Conservation (phyloP, 345 rosid genomes). For the Lepidium africanum region DNA sequence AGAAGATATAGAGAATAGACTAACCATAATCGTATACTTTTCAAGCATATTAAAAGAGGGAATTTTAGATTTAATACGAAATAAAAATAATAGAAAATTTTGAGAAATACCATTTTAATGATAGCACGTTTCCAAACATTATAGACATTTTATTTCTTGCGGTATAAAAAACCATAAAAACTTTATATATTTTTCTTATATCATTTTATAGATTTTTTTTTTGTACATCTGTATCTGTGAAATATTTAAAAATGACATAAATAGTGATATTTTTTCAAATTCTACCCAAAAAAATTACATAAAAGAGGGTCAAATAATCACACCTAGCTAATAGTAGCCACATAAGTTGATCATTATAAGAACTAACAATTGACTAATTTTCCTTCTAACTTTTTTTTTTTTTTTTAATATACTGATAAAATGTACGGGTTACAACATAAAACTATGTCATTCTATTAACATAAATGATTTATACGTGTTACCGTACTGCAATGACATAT, state of each 20-base stretch:
- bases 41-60: not conserved
- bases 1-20: not conserved
- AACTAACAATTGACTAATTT: not conserved
- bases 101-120: too few relatives aligned
- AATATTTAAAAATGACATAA: too few relatives aligned
- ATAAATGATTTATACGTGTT: not conserved
- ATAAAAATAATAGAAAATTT: too few relatives aligned
- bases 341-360: not conserved
- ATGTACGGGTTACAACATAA: not conserved
- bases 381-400: not conserved
- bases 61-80: not conserved
- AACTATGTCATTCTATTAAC: not conserved
- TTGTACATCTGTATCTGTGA: too few relatives aligned
- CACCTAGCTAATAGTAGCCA: not conserved
- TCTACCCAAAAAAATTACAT: not conserved
- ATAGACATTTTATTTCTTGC: too few relatives aligned
- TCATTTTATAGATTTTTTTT: too few relatives aligned
- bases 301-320: not conserved
- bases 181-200: too few relatives aligned
- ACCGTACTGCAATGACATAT: not conserved
- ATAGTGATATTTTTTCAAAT: too few relatives aligned
- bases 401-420: not conserved
- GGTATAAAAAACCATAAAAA: too few relatives aligned
- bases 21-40: not conserved
- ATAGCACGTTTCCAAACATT: too few relatives aligned